Evolutionary conservation across 257 asterid species (phyloP).

Genomic region (Cynanchum wilfordii): DNA sequence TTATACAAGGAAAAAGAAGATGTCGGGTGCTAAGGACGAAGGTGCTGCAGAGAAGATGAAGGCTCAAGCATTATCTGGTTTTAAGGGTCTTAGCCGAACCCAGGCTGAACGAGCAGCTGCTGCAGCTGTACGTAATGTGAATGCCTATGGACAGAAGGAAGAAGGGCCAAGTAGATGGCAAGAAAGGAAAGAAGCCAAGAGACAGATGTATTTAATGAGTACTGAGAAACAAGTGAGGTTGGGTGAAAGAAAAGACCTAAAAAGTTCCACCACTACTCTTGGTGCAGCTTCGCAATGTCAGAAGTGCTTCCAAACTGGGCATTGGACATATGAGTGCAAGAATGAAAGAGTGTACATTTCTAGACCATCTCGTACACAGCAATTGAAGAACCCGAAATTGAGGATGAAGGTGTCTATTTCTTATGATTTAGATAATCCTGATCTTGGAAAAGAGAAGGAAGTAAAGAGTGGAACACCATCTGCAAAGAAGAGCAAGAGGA

Average conservation of each 20-base stretch:
- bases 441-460: slow-evolving; percentile 35
- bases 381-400: slow-evolving; percentile 77
- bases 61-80: slow-evolving; percentile 84
- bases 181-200: slow-evolving; percentile 96
- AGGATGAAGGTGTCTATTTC: slow-evolving; percentile 66
- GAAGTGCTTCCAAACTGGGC: slow-evolving; percentile 82
- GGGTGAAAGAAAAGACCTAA: slow-evolving; percentile 79
- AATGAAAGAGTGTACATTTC: slow-evolving; percentile 87
- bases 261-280: slow-evolving; percentile 38
- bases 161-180: slow-evolving; percentile 99
- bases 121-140: slow-evolving; percentile 90
- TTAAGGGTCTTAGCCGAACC: slow-evolving; percentile 91
- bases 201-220: slow-evolving; percentile 94
- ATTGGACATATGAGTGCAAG: slow-evolving; percentile 97
- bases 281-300: slow-evolving; percentile 75
- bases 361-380: slow-evolving; percentile 85
- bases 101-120: slow-evolving; percentile 98
- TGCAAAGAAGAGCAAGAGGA: slow-evolving; percentile 74
- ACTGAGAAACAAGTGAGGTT: slow-evolving; percentile 87
- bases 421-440: slow-evolving; percentile 64
- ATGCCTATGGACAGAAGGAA: slow-evolving; percentile 97
- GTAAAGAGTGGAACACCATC: slow-evolving; percentile 41
- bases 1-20: slow-evolving; percentile 8
- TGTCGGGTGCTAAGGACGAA: slow-evolving; percentile 68
- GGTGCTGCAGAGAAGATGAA: slow-evolving; percentile 87